Evolutionary conservation across 106 monocot species (phyloP), one percentile per base, ranked within the genome.

Genomic region (Posidonia australis): DNA sequence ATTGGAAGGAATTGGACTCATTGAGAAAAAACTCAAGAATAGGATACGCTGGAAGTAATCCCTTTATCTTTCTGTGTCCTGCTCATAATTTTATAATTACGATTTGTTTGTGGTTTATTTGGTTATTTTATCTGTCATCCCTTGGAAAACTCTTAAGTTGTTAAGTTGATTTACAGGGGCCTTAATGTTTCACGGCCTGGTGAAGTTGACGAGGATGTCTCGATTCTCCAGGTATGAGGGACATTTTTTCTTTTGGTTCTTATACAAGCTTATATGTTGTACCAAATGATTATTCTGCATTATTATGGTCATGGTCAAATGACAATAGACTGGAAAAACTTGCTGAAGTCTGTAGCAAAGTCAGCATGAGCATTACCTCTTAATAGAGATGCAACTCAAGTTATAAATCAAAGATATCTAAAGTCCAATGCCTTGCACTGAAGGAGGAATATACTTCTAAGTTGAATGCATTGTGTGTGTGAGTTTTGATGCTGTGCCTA

Each of bases 1-100:
- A 62, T 70, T 96, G 46, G 94, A 90, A 80, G 94, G 94, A 73
- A 84, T 90, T 64, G 94, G 94, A 42, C 67, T 96, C 26, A 87
- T 87, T 31, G 90, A 96, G 70, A 96, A 96, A 80, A 86, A 71
- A 68, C 72, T 76, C 3, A 96, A 86, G 74, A 96, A 90, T 69
- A 83, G 76, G 71, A 87, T 90, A 57, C 80, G 64, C 58, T 96
- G 94, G 94, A 96, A 82, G 94, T 96, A 83, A 77, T 68, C 5
- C 10, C 6, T 11, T 46, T 72, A 29, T 29, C 16, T 69, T 54
- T 55, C 43, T n/a, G n/a, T n/a, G n/a, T n/a, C n/a, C n/a, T n/a
- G n/a, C 51, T 47, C 14, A 5, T 18, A 31, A 44, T 22, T 3
- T 44, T 9, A 44, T 70, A 13, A 27, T 72, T 41, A 30, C 26